phyloP scores from a whole-genome alignment of 495 filamentous ascomycete species.

The Tetracladium setigerum region DNA sequence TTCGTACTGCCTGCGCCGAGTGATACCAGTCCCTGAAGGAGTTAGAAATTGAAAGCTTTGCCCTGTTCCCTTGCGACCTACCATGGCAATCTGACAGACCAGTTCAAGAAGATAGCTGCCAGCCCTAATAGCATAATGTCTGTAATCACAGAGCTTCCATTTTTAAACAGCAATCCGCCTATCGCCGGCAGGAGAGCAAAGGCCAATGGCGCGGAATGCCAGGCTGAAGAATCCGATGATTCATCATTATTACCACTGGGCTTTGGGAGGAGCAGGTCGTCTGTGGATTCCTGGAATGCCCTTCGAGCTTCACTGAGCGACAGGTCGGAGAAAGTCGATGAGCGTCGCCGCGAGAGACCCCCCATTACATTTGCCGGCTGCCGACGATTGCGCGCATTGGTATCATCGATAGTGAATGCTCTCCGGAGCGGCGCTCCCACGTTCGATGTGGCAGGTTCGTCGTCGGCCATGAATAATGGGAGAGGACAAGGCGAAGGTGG shows the following conservation, averaged over 20 bases:
- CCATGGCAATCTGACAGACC: slow-evolving; percentile 90
- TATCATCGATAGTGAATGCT: slow-evolving; percentile 13
- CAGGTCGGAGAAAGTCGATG: slow-evolving; percentile 68
- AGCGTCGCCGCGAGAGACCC: slow-evolving; percentile 44
- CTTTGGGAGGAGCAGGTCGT: slow-evolving; percentile 65
- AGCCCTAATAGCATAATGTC: slow-evolving; percentile 75
- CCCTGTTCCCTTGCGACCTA: slow-evolving; percentile 25
- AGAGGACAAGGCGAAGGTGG: background rate
- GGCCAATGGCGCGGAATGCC: slow-evolving; percentile 70
- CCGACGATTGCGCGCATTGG: slow-evolving; percentile 6
- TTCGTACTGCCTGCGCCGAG: slow-evolving; percentile 58
- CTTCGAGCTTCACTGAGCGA: slow-evolving; percentile 57
- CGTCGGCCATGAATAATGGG: background rate
- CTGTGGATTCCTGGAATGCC: slow-evolving; percentile 61
- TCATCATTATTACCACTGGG: slow-evolving; percentile 18
- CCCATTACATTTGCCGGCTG: background rate
- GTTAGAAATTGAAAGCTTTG: background rate
- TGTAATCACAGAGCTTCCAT: slow-evolving; percentile 75
- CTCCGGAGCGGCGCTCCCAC: slow-evolving; percentile 2
- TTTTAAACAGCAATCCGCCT: slow-evolving; percentile 75
- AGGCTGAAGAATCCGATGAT: slow-evolving; percentile 48
- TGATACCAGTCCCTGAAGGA: slow-evolving; percentile 77
- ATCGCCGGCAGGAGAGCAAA: slow-evolving; percentile 81
- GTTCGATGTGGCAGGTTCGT: background rate
- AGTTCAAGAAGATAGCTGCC: slow-evolving; percentile 82